Evolutionary conservation across 176 grass and related monocot species (phyloP).

Genomic region (Hordeum marinum): DNA sequence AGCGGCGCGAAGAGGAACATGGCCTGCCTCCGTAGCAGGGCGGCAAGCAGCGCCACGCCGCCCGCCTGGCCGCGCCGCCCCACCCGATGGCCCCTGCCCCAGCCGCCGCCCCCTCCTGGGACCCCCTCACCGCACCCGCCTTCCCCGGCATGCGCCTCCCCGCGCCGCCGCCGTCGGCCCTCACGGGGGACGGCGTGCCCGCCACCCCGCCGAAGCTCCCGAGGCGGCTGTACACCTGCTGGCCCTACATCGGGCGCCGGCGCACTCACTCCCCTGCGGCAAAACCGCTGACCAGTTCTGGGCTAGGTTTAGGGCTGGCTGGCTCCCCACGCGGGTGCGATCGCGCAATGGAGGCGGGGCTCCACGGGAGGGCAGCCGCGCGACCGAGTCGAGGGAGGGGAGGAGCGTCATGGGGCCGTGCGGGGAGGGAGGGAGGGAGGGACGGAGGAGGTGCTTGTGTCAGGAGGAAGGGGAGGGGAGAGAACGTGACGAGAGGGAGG

Average conservation of each 20-base stretch:
- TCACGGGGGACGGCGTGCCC: conserved; percentile 35
- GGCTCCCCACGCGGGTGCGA: too few relatives aligned
- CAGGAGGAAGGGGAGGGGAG: too few relatives aligned
- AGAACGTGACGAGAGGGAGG: too few relatives aligned
- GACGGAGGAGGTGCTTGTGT: neutral
- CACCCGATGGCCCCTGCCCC: conserved; percentile 18
- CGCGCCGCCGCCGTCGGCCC: neutral
- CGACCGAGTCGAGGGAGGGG: neutral
- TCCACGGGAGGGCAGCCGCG: neutral
- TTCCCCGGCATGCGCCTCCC: conserved; percentile 46
- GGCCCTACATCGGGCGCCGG: conserved; percentile 57
- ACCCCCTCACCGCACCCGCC: neutral
- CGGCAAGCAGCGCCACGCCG: conserved; percentile 48
- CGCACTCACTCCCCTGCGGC: neutral
- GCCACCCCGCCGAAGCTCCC: conserved; percentile 47
- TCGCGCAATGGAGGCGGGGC: neutral
- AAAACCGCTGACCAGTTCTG: neutral
- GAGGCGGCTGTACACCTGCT: conserved; percentile 62
- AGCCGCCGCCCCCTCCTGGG: neutral
- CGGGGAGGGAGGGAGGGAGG: neutral
- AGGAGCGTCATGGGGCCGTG: neutral
- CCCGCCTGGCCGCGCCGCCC: conserved; percentile 33
- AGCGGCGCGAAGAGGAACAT: conserved; percentile 96
- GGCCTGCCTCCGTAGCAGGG: conserved; percentile 84
- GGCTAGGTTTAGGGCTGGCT: conserved; percentile 37